A percentile compares a stretch with the other conserved stretches of the same genome.
Evolutionary conservation across 192 early-diverging fungal species (phyloP).

Genomic region (Coemansia reversa): DNA sequence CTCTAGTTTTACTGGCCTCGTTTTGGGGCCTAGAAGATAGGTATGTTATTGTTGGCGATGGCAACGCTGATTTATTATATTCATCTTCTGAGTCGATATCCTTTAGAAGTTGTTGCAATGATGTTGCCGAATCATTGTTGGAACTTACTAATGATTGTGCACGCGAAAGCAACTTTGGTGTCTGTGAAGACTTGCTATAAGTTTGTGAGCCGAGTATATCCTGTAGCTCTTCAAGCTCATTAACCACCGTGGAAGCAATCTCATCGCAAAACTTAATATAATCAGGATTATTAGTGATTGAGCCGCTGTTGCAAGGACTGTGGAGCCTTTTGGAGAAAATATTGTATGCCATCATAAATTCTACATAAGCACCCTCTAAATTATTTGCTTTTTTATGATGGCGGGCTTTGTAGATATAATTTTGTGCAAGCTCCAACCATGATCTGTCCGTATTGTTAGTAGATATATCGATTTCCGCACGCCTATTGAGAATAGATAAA

Average conservation of each 20-base stretch:
- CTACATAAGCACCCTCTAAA: slow-evolving; percentile 40
- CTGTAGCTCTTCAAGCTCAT: slow-evolving; percentile 29
- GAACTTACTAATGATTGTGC: too few relatives aligned
- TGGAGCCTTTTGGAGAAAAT: slow-evolving; percentile 55
- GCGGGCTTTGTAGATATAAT: slow-evolving; percentile 31
- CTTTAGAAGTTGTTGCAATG: too few relatives aligned
- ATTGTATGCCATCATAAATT: slow-evolving; percentile 46
- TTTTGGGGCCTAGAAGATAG: too few relatives aligned
- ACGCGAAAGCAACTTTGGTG: too few relatives aligned
- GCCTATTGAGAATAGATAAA: slow-evolving; percentile 29
- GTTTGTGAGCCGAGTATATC: not conserved
- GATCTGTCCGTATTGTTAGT: slow-evolving; percentile 22
- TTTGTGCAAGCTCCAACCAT: slow-evolving; percentile 32
- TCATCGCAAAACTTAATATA: slow-evolving; percentile 49
- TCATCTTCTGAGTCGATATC: too few relatives aligned
- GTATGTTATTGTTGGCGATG: too few relatives aligned
- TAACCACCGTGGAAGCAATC: slow-evolving; percentile 22
- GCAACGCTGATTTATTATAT: too few relatives aligned
- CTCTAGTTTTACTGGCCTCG: too few relatives aligned
- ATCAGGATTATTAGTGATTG: slow-evolving; percentile 38
- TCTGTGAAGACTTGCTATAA: too few relatives aligned
- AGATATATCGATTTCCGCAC: slow-evolving; percentile 22
- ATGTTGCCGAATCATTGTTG: too few relatives aligned
- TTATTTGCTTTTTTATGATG: slow-evolving; percentile 16
- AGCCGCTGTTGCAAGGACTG: slow-evolving; percentile 42